Conservation (phyloP, 78 protist species). For the Isochrysis galbana region DNA sequence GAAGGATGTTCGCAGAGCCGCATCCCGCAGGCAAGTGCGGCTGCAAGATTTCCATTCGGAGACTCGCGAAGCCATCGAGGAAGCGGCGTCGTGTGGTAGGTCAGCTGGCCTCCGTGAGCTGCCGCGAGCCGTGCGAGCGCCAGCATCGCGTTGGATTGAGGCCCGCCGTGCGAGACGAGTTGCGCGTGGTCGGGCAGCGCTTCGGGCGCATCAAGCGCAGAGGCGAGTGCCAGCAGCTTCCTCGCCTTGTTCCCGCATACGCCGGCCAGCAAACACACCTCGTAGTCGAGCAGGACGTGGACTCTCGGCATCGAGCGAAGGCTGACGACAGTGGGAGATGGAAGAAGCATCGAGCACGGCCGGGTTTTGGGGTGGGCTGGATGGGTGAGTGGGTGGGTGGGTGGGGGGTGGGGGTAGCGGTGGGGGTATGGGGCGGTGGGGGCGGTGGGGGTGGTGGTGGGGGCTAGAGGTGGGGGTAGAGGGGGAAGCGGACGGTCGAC, state of each 20-base stretch:
- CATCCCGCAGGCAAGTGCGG: not conserved
- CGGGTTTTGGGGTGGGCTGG: no score
- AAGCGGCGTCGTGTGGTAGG: not conserved
- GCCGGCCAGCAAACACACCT: not conserved
- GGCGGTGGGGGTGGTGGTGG: no score
- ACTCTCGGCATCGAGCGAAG: no score
- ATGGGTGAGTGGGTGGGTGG: no score
- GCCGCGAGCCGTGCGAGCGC: not conserved
- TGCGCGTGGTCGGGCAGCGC: no score
- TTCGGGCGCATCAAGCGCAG: not conserved
- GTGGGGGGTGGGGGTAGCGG: no score
- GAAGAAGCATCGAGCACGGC: no score
- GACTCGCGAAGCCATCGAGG: not conserved
- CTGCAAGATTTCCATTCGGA: not conserved
- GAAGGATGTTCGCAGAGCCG: not conserved
- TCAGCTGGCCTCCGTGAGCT: not conserved
- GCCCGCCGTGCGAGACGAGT: not conserved
- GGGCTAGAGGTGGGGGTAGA: no score
- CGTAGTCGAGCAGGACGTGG: no score
- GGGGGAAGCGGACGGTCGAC: no score
- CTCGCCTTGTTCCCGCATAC: not conserved
- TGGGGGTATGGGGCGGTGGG: no score
- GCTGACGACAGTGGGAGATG: no score
- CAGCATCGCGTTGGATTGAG: not conserved
- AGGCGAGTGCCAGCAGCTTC: not conserved